Base-by-base conservation (phyloP, 805 yeast genomes). In the Tetrapisispora nanseiensis region DNA sequence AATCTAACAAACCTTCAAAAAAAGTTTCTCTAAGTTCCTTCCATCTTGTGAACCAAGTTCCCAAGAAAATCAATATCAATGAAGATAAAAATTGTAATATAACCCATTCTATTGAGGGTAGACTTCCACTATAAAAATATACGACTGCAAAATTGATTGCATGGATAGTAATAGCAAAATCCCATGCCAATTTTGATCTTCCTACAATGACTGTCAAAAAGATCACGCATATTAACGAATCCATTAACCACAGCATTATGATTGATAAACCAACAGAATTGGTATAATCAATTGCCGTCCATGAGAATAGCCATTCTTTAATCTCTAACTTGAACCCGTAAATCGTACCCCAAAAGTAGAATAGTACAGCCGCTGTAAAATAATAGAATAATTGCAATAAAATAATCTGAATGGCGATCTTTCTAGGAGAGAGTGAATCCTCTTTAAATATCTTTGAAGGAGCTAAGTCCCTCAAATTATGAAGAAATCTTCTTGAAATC, bases 161-260 rank as follows among this genome's bases (percentile, higher is more conserved):
- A 61, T 92, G 96, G 13, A 90, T 76, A 0, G 98, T 92, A n/a
- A 90, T 57, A 10, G 95, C 96, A 66, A 92, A 90, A 63, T 90
- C 98, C 83, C 95, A 83, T 0, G 97, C 97, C 39, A 90, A 67
- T 60, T 90, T 92, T 33, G 95, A 83, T 44, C 97, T 70, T 0
- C 97, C 96, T 11, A 90, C 95, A 22, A 90, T 78, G 2, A 89
- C 63, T 1, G 95, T 86, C 56, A 90, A 78, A 56, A 86, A 86
- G 10, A 86, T 61, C 1, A 87, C 95, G 51, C 95, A 82, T 32
- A 92, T 67, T 34, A 92, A 69, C 0, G 96, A 72, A 58, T 84
- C 95, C 39, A 86, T 61, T 13, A 90, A 66, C 97, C 97, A 90
- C 43, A 89, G 61, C 7, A 75, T 59, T 28, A 81, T 74, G 33